Percentiles rank a stretch among this genome's conserved stretches.
These are phyloP conservation scores for Odonthalia washingtoniensis DNA, from an alignment of 31 red algal species.

Conservation along the genomic window DNA sequence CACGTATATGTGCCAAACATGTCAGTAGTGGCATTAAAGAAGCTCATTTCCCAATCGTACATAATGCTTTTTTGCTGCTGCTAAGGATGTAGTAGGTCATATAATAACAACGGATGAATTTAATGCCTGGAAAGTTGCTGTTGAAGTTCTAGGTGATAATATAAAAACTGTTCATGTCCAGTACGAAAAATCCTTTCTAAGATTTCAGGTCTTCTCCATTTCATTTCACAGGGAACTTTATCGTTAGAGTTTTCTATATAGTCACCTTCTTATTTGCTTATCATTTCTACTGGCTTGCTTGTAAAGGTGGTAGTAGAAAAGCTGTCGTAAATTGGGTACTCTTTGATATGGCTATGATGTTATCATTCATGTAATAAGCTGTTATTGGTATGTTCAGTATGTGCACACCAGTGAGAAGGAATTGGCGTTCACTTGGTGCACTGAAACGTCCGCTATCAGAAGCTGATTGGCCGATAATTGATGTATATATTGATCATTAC, in stretches of 20 bases:
- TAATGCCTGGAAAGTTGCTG: not conserved
- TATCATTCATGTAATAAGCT: conserved; percentile 62
- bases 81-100: not conserved
- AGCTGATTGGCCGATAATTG: too few relatives aligned
- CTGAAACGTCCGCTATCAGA: too few relatives aligned
- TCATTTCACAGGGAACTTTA: too few relatives aligned
- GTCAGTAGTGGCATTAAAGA: not conserved
- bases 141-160: not conserved
- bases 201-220: too few relatives aligned
- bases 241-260: too few relatives aligned
- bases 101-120: too few relatives aligned
- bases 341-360: conserved; percentile 32
- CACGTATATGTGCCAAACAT: conserved; percentile 4
- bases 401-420: conserved; percentile 73
- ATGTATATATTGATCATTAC: too few relatives aligned
- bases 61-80: not conserved
- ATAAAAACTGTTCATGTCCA: too few relatives aligned
- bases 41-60: not conserved
- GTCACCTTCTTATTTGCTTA: too few relatives aligned
- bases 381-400: conserved; percentile 79
- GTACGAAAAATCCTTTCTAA: too few relatives aligned
- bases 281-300: conserved; percentile 85
- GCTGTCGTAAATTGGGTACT: not conserved
- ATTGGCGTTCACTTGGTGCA: conserved; percentile 75
- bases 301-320: too few relatives aligned